Conservation (phyloP, 805 yeast species). For the Schwanniomyces vanrijiae region DNA sequence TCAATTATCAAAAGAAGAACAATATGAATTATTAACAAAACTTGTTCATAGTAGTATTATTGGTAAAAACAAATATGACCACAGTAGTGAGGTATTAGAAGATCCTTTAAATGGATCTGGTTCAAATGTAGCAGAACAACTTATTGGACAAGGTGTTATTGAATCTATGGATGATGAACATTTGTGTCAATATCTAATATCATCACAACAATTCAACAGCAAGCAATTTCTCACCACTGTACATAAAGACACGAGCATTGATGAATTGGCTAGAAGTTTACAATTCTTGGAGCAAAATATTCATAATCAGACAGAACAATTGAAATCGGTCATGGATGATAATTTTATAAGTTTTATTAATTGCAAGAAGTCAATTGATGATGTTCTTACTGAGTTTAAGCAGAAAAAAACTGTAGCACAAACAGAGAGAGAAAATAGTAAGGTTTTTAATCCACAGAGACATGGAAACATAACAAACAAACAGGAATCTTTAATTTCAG, state of each 20-base stretch:
- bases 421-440: conserved; percentile 30
- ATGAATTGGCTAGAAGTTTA: conserved; percentile 29
- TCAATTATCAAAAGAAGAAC: conserved; percentile 24
- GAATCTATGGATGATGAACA: conserved; percentile 28
- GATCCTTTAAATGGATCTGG: conserved; percentile 37
- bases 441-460: conserved; percentile 37
- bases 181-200: conserved; percentile 30
- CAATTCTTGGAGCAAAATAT: conserved; percentile 33
- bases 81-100: conserved; percentile 21
- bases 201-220: conserved; percentile 36
- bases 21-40: conserved; percentile 28
- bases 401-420: conserved; percentile 34
- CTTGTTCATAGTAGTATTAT: conserved; percentile 17
- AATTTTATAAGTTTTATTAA: conserved; percentile 36
- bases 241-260: conserved; percentile 38
- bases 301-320: conserved; percentile 32
- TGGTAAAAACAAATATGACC: conserved; percentile 6
- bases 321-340: conserved; percentile 36
- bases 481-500: conserved; percentile 28
- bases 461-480: conserved; percentile 11
- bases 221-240: conserved; percentile 35
- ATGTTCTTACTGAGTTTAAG: conserved; percentile 33
- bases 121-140: conserved; percentile 24
- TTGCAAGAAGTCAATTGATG: conserved; percentile 40
- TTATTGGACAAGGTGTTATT: conserved; percentile 24